A percentile compares a stretch with the other conserved stretches of the same genome.
Conservation (phyloP, 164 flowering plant genomes). For the Santalum album region DNA sequence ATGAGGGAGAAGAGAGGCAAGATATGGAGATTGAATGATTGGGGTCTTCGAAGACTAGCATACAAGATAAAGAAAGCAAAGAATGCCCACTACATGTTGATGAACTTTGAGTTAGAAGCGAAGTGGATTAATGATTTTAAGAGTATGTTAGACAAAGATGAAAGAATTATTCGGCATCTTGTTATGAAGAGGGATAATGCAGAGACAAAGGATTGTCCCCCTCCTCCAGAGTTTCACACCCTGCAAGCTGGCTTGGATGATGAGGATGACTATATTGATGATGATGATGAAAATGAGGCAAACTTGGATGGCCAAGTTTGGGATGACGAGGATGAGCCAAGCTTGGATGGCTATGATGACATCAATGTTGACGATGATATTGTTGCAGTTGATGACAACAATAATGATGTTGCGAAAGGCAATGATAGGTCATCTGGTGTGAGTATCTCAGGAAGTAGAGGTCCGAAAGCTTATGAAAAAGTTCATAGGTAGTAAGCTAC, state of each 20-base stretch:
- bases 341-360: slow-evolving; percentile 18
- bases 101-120: slow-evolving; percentile 90
- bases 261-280: slow-evolving; percentile 28
- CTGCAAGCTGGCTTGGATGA: slow-evolving; percentile 34
- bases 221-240: slow-evolving; percentile 77
- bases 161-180: slow-evolving; percentile 91
- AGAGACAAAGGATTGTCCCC: slow-evolving; percentile 72
- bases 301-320: slow-evolving; percentile 13
- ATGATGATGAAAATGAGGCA: slow-evolving; percentile 20
- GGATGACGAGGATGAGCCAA: slow-evolving; percentile 15
- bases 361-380: slow-evolving; percentile 12
- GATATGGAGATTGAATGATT: slow-evolving; percentile 76
- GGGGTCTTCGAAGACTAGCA: slow-evolving; percentile 90
- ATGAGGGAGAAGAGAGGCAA: slow-evolving; percentile 72
- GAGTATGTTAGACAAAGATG: slow-evolving; percentile 76
- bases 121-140: slow-evolving; percentile 82
- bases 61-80: slow-evolving; percentile 85
- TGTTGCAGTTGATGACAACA: slow-evolving; percentile 6
- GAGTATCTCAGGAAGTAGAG: slow-evolving; percentile 12
- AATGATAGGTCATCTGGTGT: slow-evolving; percentile 6
- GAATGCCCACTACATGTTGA: slow-evolving; percentile 75
- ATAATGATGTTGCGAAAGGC: slow-evolving; percentile 7
- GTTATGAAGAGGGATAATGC: slow-evolving; percentile 81
- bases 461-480: slow-evolving; percentile 22
- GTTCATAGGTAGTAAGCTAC: slow-evolving; percentile 13